A percentile compares a stretch with the other conserved stretches of the same genome.
Evolutionary conservation across 2,329 filamentous ascomycete species (phyloP).

Genomic region (Phialocephala subalpina): DNA sequence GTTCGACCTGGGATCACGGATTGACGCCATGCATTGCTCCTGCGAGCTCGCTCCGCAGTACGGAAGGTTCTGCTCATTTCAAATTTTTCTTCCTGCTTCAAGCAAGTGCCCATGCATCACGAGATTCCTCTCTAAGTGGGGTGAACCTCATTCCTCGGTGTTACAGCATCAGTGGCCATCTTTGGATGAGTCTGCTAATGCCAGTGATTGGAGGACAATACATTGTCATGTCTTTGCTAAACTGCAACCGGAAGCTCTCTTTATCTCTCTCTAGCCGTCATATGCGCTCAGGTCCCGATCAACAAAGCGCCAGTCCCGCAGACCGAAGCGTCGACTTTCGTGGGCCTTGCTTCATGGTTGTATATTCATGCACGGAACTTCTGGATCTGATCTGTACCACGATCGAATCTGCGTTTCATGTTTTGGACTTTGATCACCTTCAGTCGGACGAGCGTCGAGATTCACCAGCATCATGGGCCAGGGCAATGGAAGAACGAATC

Average conservation of each 20-base stretch:
- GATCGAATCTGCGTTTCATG: too few species aligned
- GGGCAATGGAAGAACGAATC: not conserved
- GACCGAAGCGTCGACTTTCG: not conserved
- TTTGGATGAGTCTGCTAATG: not conserved
- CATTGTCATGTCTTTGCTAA: not conserved
- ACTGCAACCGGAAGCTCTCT: not conserved
- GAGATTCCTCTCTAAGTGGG: too few species aligned
- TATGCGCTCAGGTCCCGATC: not conserved
- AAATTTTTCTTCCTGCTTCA: too few species aligned
- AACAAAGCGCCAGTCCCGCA: not conserved
- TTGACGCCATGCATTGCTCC: not conserved
- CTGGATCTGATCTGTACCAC: too few species aligned
- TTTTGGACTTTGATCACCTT: not conserved
- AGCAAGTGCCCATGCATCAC: too few species aligned
- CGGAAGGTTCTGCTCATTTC: too few species aligned
- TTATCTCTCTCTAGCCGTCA: not conserved
- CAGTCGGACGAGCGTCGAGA: not conserved
- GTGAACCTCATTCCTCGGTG: not conserved
- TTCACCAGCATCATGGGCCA: not conserved
- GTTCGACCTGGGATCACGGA: too few species aligned
- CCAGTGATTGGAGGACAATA: not conserved
- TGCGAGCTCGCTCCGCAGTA: not conserved
- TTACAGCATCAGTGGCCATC: not conserved
- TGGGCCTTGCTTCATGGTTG: too few species aligned
- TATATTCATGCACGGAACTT: too few species aligned